phyloP scores from a whole-genome alignment of 78 protist species.

The slime mould (Dictyostelium discoideum) region DNA sequence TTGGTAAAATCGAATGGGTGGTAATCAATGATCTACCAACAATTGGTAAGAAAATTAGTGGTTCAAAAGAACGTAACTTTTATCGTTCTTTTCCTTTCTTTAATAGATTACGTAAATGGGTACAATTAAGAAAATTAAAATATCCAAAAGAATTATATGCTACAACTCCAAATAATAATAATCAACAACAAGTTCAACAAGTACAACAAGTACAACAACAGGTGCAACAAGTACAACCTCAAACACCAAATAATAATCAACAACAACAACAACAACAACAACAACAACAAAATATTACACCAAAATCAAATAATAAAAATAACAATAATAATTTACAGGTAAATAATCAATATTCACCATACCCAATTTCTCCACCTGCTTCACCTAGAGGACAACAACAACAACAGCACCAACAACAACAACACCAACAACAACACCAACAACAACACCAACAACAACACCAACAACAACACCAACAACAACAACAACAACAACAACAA shows the following conservation, averaged over 20 bases:
- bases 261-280: constrained; percentile 1
- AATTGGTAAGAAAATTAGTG: neutral
- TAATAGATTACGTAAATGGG: constrained; percentile 60
- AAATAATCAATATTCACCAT: constrained; percentile 38
- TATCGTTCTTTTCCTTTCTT: constrained; percentile 73
- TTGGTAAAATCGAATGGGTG: constrained; percentile 80
- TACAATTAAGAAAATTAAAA: constrained; percentile 34
- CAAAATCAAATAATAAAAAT: neutral
- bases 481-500: neutral
- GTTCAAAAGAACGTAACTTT: constrained; percentile 49
- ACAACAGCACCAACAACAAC: neutral
- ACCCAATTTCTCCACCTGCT: constrained; percentile 65
- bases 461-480: neutral
- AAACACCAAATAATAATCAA: neutral
- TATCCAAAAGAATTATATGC: constrained; percentile 51
- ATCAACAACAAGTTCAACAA: neutral
- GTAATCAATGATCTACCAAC: constrained; percentile 62
- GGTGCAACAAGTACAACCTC: neutral
- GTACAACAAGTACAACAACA: neutral
- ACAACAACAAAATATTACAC: neutral
- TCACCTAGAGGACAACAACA: constrained; percentile 52
- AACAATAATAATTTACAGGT: neutral
- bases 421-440: neutral
- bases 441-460: neutral
- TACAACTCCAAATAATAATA: constrained; percentile 17